A percentile compares a stretch with the other conserved stretches of the same genome.
These are phyloP conservation scores for Mycena kentingensis DNA, from an alignment of 768 basidiomycete species.

Conservation along the genomic window DNA sequence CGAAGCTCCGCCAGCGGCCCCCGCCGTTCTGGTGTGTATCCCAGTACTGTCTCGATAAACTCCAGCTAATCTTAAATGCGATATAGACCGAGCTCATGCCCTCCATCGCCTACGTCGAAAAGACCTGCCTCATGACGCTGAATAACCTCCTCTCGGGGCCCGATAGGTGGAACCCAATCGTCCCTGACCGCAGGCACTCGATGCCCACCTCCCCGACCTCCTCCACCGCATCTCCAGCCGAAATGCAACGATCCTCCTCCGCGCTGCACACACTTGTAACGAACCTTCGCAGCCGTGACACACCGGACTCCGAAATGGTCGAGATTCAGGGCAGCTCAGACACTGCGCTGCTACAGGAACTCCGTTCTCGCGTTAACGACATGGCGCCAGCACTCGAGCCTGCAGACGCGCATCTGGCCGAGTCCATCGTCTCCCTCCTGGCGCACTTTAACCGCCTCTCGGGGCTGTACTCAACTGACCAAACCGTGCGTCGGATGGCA, in stretches of 20 bases:
- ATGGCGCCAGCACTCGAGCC: constrained; percentile 45
- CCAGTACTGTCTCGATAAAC: too few relatives aligned
- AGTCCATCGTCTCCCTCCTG: constrained; percentile 68
- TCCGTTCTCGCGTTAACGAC: constrained; percentile 54
- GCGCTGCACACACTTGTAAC: constrained; percentile 64
- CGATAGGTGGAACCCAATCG: constrained; percentile 52
- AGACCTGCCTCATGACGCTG: constrained; percentile 73
- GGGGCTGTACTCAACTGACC: constrained; percentile 34
- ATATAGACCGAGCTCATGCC: constrained; percentile 62
- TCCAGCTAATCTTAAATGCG: neutral
- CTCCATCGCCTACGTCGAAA: constrained; percentile 73
- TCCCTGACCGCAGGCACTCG: constrained; percentile 63
- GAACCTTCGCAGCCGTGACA: constrained; percentile 57
- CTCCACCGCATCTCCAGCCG: constrained; percentile 31
- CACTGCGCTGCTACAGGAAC: constrained; percentile 58
- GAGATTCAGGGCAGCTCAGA: constrained; percentile 47
- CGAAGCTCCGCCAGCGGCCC: too few relatives aligned
- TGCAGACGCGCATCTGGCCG: constrained; percentile 64
- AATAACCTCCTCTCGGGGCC: constrained; percentile 64
- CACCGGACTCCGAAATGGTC: constrained; percentile 44
- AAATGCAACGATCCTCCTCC: constrained; percentile 41
- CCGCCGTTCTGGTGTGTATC: too few relatives aligned
- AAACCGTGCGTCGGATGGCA: neutral
- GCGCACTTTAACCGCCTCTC: constrained; percentile 68
- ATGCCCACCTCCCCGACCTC: constrained; percentile 50